Evolutionary conservation across 257 asterid species (phyloP).

Genomic region (Solanum stenotomum): DNA sequence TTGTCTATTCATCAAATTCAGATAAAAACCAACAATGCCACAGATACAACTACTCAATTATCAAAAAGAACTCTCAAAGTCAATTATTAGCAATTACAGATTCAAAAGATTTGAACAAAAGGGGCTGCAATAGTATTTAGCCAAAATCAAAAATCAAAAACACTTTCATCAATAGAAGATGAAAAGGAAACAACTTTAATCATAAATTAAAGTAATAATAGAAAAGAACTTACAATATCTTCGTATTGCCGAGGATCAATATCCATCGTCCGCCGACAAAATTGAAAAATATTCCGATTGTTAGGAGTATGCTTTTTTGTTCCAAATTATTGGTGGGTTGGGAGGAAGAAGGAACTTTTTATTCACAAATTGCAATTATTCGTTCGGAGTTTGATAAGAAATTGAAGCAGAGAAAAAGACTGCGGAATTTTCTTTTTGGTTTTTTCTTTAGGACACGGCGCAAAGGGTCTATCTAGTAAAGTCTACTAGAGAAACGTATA

Average conservation of each 20-base stretch:
- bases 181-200: neutral
- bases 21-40: neutral
- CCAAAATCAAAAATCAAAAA: neutral
- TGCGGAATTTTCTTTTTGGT: neutral
- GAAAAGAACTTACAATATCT: constrained; percentile 13
- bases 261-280: constrained; percentile 22
- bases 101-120: neutral
- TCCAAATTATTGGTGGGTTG: neutral
- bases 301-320: neutral
- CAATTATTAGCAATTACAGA: neutral
- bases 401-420: neutral
- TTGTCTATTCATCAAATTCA: neutral
- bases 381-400: neutral
- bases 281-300: neutral
- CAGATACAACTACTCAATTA: neutral
- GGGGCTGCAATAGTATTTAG: neutral
- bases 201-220: neutral
- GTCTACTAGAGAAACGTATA: neutral
- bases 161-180: neutral
- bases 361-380: neutral
- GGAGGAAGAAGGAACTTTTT: neutral
- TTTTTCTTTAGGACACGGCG: neutral
- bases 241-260: constrained; percentile 36
- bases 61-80: neutral
- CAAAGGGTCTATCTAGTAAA: neutral